Conservation (phyloP, 768 basidiomycete species). For the Udeniomyces megalosporus region DNA sequence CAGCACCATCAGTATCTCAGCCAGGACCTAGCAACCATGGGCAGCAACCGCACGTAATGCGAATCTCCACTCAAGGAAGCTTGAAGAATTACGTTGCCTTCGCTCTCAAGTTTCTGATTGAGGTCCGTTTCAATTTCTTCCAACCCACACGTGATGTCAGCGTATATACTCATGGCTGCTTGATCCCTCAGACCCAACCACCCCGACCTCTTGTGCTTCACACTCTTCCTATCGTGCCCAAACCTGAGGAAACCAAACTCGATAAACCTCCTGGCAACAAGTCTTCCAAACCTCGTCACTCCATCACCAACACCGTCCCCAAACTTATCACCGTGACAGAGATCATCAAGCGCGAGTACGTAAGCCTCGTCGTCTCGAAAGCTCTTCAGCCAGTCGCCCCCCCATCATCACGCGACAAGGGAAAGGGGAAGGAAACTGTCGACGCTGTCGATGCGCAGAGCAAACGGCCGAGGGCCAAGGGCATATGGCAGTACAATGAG, state of each 20-base stretch:
- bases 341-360: slow-evolving; percentile 10
- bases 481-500: slow-evolving; percentile 14
- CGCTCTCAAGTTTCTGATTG: slow-evolving; percentile 40
- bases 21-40: too few species aligned
- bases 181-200: background rate
- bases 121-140: slow-evolving; percentile 31
- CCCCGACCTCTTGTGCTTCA: slow-evolving; percentile 5
- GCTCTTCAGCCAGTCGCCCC: background rate
- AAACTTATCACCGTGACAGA: slow-evolving; percentile 4
- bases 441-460: background rate
- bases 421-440: background rate
- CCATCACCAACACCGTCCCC: background rate
- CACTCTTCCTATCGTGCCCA: background rate
- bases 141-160: background rate
- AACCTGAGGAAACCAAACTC: background rate
- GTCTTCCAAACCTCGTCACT: background rate
- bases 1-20: too few species aligned
- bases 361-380: background rate
- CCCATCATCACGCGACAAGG: background rate
- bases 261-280: background rate
- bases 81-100: slow-evolving; percentile 40
- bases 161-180: background rate
- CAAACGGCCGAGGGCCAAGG: background rate
- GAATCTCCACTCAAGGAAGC: slow-evolving; percentile 45
- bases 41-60: slow-evolving; percentile 38